phyloP scores from a whole-genome alignment of 495 filamentous ascomycete genomes.

The Penicillium lagena region DNA sequence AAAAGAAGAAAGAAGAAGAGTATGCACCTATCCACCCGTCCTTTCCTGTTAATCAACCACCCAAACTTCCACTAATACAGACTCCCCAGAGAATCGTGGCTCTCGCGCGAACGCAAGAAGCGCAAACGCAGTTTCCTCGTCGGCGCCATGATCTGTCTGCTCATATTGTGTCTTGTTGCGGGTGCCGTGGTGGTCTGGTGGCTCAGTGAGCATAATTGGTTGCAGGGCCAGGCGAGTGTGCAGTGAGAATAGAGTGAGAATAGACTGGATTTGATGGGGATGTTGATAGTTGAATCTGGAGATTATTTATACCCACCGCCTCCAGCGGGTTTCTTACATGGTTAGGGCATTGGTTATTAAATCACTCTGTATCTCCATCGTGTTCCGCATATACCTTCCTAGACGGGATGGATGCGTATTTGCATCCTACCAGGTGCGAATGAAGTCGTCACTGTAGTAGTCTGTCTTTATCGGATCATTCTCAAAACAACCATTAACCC shows the following conservation, averaged over 20 bases:
- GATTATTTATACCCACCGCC: conserved; percentile 4
- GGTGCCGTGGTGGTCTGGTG: conserved; percentile 32
- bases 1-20: conserved; percentile 10
- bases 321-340: background rate
- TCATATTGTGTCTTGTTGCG: conserved; percentile 16
- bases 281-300: no score
- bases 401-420: no score
- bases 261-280: no score
- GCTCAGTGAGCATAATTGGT: conserved; percentile 34
- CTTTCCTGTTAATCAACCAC: background rate
- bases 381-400: no score
- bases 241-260: no score
- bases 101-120: conserved; percentile 27
- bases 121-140: conserved; percentile 24
- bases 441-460: no score
- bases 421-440: no score
- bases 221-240: conserved; percentile 5
- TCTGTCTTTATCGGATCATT: no score
- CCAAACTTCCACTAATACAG: background rate
- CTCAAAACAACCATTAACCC: no score
- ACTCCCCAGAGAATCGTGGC: conserved; percentile 22
- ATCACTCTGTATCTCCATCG: no score
- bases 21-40: conserved; percentile 1
- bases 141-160: conserved; percentile 28
- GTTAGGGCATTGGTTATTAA: no score